Conservation (phyloP, 2,329 filamentous ascomycete species). For the Aspergillus sp. region DNA sequence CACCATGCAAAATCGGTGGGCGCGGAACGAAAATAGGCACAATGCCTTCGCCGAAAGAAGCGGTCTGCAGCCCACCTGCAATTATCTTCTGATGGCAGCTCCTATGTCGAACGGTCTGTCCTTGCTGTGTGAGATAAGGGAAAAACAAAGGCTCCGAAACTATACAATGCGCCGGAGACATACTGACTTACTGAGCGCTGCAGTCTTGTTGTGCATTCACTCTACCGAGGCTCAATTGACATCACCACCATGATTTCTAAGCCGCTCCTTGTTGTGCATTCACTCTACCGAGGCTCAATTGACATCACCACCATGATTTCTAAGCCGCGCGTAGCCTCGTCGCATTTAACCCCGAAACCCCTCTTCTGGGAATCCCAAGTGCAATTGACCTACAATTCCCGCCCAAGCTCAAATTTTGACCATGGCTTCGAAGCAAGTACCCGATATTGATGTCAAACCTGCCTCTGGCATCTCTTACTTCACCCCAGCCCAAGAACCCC, state of each 20-base stretch:
- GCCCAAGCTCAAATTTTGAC: not conserved
- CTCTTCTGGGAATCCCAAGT: not conserved
- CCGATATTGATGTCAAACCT: constrained; percentile 37
- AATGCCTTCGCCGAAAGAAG: not conserved
- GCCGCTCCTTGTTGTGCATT: too few species aligned
- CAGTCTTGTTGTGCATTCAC: not conserved
- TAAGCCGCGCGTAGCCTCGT: not conserved
- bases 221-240: constrained; percentile 1
- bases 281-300: too few species aligned
- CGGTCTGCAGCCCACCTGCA: not conserved
- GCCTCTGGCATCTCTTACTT: constrained; percentile 45
- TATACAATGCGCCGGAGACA: not conserved
- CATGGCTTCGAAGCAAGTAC: constrained; percentile 6
- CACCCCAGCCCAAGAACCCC: constrained; percentile 37
- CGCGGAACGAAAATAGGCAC: not conserved
- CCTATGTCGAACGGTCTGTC: too few species aligned
- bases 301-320: constrained; percentile 10
- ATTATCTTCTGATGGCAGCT: not conserved
- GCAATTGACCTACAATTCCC: not conserved
- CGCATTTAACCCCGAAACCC: not conserved
- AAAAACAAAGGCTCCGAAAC: not conserved
- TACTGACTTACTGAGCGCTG: not conserved
- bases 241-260: constrained; percentile 10
- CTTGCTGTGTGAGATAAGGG: too few species aligned
- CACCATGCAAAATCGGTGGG: not conserved